These are phyloP conservation scores for Solanum medicagineum DNA, from an alignment of 257 asterid genomes.

Conservation along the genomic window DNA sequence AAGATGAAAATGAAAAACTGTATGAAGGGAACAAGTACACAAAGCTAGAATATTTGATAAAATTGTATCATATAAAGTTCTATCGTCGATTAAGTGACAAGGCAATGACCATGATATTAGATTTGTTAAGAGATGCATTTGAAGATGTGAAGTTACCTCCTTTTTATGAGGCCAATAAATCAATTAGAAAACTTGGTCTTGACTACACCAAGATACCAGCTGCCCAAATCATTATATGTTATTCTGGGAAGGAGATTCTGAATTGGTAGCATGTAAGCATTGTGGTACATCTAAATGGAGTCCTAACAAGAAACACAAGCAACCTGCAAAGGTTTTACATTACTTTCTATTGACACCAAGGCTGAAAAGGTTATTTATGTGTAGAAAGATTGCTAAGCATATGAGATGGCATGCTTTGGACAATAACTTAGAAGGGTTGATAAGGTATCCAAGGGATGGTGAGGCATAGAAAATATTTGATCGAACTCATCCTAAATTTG, in stretches of 20 bases:
- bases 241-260: background rate
- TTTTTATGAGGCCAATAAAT: background rate
- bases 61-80: background rate
- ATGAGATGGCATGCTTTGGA: background rate
- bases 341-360: background rate
- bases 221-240: background rate
- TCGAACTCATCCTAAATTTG: background rate
- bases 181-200: background rate
- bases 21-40: background rate
- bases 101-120: background rate
- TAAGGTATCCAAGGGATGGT: background rate
- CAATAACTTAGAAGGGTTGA: background rate
- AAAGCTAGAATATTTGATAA: background rate
- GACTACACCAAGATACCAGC: background rate
- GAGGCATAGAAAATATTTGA: background rate
- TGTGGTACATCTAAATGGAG: background rate
- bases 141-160: background rate
- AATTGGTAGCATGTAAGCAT: background rate
- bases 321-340: background rate
- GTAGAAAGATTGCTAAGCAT: background rate
- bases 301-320: background rate
- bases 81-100: background rate
- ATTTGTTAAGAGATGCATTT: background rate
- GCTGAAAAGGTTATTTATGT: background rate
- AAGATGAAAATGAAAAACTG: background rate